Base-by-base conservation (phyloP, 1,284 basidiomycete species). In the Naganishia cerealis region DNA sequence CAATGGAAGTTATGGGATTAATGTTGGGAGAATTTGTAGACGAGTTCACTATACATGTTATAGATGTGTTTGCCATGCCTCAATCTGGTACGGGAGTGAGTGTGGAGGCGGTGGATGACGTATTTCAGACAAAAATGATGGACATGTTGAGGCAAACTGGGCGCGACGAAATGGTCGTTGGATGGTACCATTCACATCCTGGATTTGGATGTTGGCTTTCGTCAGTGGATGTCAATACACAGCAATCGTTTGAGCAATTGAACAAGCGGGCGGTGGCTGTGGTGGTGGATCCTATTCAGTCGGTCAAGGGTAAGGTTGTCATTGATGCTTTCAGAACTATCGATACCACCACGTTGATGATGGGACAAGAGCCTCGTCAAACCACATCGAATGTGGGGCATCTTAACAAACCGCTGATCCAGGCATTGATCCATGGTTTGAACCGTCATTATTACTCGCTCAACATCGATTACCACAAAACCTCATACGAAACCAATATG, bases 81-180 rank as follows among this genome's bases (percentile, higher is more conserved):
- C 96, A 99, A 78, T 94, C 92, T 21, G 96, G 96, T 72, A 99
- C 96, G 16, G 96, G 94, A 0, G 95, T 99, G 57, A 95, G 92
- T 65, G 95, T 99, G 72, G 95, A 99, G 82, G 96, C 95, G 13
- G 96, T 99, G 2, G 96, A 99, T 81, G 94, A 98, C 73, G 96
- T 99, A 42, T 99, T 99, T 83, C 96, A 99, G 81, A 90, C 89
- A 18, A 97, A 90, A 81, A 99, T 99, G 96, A 85, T 98, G 70
- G 96, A 99, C 73, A 99, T 99, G 94, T 83, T 99, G 75, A 99
- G 99, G 82, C 96, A 99, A 83, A 99, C 96, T 2, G 96, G 96
- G 70, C 84, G 94, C n/a, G n/a, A 48, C n/a, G 96, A 99, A 83
- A 94, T 91, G 88, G 96, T 99, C 12, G 96, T 99, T 0, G 96